Evolutionary conservation across 192 early-diverging fungal species (phyloP).

Genomic region (Dispira simplex): DNA sequence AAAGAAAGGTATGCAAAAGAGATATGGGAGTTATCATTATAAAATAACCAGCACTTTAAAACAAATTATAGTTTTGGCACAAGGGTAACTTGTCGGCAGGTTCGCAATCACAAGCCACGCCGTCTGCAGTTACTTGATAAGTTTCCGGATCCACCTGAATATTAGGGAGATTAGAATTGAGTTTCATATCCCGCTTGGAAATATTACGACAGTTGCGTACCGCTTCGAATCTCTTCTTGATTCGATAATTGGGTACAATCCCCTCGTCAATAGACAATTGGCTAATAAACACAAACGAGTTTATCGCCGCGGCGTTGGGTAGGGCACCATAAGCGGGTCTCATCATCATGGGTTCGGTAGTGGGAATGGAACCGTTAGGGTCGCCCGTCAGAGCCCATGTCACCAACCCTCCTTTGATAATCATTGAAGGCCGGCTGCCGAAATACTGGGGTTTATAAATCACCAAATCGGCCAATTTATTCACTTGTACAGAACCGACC

Average conservation of each 20-base stretch:
- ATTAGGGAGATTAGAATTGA: conserved; percentile 60
- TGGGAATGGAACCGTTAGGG: conserved; percentile 90
- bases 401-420: conserved; percentile 83
- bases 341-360: conserved; percentile 73
- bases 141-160: conserved; percentile 86
- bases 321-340: conserved; percentile 76
- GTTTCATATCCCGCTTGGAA: conserved; percentile 74
- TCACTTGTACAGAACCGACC: conserved; percentile 85
- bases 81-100: conserved; percentile 56
- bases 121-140: conserved; percentile 74
- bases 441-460: conserved; percentile 74
- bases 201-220: conserved; percentile 65
- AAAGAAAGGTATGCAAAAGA: no score
- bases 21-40: no score
- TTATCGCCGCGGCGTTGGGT: conserved; percentile 36
- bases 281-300: conserved; percentile 72
- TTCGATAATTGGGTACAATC: conserved; percentile 32
- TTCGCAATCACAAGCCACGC: conserved; percentile 42
- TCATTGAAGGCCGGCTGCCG: conserved; percentile 71
- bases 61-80: conserved; percentile 48
- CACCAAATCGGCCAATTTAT: conserved; percentile 88
- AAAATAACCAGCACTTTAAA: conserved; percentile 17
- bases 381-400: conserved; percentile 81
- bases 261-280: conserved; percentile 46
- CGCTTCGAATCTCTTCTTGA: conserved; percentile 49